These are phyloP conservation scores for Monilinia polystroma DNA, from an alignment of 2,329 filamentous ascomycete species.

Conservation along the genomic window DNA sequence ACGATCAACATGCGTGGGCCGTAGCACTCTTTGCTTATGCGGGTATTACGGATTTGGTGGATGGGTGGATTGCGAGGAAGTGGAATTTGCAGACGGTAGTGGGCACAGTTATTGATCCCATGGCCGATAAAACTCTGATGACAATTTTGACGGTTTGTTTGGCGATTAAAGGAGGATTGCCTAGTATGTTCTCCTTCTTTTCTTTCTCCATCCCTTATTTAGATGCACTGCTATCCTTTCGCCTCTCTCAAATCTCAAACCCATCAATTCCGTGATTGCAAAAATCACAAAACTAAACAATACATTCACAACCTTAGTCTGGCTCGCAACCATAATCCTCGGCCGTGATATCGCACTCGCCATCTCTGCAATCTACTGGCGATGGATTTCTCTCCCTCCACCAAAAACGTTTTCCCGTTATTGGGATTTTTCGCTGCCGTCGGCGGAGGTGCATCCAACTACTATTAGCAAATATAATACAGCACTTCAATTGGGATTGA, in stretches of 20 bases:
- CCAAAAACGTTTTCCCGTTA: slow-evolving; percentile 91
- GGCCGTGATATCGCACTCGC: slow-evolving; percentile 82
- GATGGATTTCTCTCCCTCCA: slow-evolving; percentile 88
- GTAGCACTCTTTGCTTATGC: slow-evolving; percentile 89
- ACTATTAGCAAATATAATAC: slow-evolving; percentile 92
- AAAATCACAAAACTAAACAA: not conserved
- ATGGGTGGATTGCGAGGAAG: slow-evolving; percentile 87
- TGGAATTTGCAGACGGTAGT: slow-evolving; percentile 92
- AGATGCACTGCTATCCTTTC: not conserved
- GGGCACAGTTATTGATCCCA: slow-evolving; percentile 90
- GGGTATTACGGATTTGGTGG: slow-evolving; percentile 84
- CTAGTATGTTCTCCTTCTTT: slow-evolving; percentile 54
- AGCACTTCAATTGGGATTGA: slow-evolving; percentile 81
- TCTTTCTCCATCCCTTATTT: not conserved
- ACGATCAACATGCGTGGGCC: slow-evolving; percentile 76
- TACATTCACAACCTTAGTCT: slow-evolving; percentile 53
- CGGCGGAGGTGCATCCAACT: slow-evolving; percentile 79
- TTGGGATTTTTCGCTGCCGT: slow-evolving; percentile 95
- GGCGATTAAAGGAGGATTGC: slow-evolving; percentile 77
- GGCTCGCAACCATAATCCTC: slow-evolving; percentile 86
- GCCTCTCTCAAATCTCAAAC: not conserved
- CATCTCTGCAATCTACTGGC: slow-evolving; percentile 88
- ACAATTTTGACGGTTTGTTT: slow-evolving; percentile 85
- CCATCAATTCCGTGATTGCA: not conserved
- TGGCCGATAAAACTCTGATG: slow-evolving; percentile 97